These are phyloP conservation scores for Fraxinus greggii DNA, from an alignment of 305 asterid genomes.

Conservation along the genomic window DNA sequence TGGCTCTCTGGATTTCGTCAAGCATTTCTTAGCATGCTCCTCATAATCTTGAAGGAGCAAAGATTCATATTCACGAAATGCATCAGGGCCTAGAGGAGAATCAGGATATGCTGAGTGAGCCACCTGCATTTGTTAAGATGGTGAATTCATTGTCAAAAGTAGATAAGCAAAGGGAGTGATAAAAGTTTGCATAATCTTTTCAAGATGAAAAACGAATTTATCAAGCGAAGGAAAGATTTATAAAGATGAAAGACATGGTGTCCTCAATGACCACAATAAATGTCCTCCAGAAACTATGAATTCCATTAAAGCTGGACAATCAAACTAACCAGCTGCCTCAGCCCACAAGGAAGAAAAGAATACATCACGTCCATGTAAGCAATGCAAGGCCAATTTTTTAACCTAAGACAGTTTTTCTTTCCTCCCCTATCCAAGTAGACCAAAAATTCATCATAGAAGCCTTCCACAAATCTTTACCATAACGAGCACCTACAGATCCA, in stretches of 20 bases:
- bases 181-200: not conserved
- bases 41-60: conserved; percentile 88
- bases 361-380: not conserved
- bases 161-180: conserved; percentile 23
- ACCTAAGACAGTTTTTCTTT: not conserved
- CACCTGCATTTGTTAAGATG: conserved; percentile 47
- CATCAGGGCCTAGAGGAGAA: conserved; percentile 98
- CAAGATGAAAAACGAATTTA: not conserved
- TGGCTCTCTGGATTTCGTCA: conserved; percentile 32
- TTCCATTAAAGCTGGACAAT: not conserved
- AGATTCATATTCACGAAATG: conserved; percentile 78
- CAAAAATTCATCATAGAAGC: not conserved
- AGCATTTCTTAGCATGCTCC: conserved; percentile 64
- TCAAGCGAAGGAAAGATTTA: not conserved
- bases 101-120: conserved; percentile 94
- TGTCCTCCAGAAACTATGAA: not conserved
- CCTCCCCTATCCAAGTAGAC: not conserved
- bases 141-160: not conserved
- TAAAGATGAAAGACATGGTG: not conserved
- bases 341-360: not conserved
- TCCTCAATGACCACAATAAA: not conserved
- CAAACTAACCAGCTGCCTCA: not conserved
- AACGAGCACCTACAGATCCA: not conserved
- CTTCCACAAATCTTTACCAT: not conserved
- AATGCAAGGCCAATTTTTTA: not conserved